These are phyloP conservation scores for Ceriops zippeliana DNA, from an alignment of 345 rosid species.

Conservation along the genomic window DNA sequence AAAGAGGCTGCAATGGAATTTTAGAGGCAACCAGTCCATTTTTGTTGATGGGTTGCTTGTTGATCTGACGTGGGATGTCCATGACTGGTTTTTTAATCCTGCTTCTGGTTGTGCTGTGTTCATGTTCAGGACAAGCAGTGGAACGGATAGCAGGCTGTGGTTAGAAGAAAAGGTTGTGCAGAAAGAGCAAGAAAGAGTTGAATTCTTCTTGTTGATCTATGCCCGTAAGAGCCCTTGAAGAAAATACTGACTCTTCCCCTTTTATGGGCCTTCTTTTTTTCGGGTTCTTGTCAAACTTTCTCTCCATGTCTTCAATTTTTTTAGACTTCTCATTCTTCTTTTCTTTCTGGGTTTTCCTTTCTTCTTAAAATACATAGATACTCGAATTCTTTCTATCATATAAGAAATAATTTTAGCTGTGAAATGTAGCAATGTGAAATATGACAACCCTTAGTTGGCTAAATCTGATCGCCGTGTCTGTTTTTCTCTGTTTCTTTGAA, in stretches of 20 bases:
- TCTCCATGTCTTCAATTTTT: background rate
- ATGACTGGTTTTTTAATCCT: conserved; percentile 77
- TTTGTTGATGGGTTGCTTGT: conserved; percentile 75
- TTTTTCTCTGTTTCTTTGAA: background rate
- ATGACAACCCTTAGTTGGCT: background rate
- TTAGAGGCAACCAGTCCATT: conserved; percentile 85
- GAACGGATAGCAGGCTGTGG: conserved; percentile 67
- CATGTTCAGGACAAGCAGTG: conserved; percentile 86
- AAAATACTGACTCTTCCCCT: conserved; percentile 12
- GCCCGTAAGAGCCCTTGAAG: conserved; percentile 57
- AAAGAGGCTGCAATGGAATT: conserved; percentile 88
- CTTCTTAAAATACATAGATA: conserved; percentile 37
- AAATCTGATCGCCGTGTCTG: background rate
- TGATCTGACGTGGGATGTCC: conserved; percentile 94
- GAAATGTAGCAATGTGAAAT: conserved; percentile 24
- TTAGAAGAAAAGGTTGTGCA: conserved; percentile 58
- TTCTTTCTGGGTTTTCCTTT: conserved; percentile 12
- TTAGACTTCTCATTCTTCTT: background rate
- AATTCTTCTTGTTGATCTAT: conserved; percentile 74
- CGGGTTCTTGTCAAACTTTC: background rate
- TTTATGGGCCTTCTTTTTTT: background rate
- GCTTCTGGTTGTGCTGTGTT: conserved; percentile 65
- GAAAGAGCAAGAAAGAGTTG: conserved; percentile 58
- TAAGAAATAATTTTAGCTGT: conserved; percentile 17
- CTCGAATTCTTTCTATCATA: conserved; percentile 33